A percentile compares a stretch with the other conserved stretches of the same genome.
These are phyloP conservation scores for Wickerhamomyces mucosus DNA, from an alignment of 805 yeast species.

Conservation along the genomic window DNA sequence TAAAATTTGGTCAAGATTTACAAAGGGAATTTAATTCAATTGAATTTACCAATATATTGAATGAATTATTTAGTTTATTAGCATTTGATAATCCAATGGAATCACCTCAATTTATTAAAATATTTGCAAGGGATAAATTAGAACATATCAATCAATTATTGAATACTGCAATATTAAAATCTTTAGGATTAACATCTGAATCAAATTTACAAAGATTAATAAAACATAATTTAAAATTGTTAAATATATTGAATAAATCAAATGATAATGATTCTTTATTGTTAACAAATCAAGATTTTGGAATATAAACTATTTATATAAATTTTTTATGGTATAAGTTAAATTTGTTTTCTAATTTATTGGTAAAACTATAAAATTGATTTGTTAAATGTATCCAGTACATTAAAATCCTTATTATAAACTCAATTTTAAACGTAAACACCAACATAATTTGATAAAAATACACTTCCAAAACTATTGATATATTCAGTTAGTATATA, in stretches of 20 bases:
- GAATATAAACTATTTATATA: constrained; percentile 2
- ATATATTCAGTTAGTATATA: too few relatives aligned
- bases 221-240: constrained; percentile 29
- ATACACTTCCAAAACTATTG: constrained; percentile 32
- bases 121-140: constrained; percentile 26
- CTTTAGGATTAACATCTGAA: constrained; percentile 32
- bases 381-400: too few relatives aligned
- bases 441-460: constrained; percentile 33
- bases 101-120: constrained; percentile 7
- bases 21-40: constrained; percentile 21
- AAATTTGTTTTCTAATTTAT: constrained; percentile 1
- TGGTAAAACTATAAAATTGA: too few relatives aligned
- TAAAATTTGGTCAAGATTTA: constrained; percentile 31
- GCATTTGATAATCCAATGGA: constrained; percentile 41
- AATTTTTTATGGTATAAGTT: neutral
- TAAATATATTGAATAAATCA: constrained; percentile 24
- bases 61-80: constrained; percentile 39
- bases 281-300: constrained; percentile 37
- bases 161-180: constrained; percentile 32
- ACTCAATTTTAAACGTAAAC: constrained; percentile 27
- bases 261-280: constrained; percentile 26
- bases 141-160: constrained; percentile 31
- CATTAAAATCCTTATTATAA: too few relatives aligned
- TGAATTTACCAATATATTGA: constrained; percentile 28
- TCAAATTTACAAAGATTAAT: constrained; percentile 35